Evolutionary conservation across 1,139 yeast species (phyloP), one percentile per base, ranked within the genome.

Genomic region (Scheffersomyces illinoinensis): DNA sequence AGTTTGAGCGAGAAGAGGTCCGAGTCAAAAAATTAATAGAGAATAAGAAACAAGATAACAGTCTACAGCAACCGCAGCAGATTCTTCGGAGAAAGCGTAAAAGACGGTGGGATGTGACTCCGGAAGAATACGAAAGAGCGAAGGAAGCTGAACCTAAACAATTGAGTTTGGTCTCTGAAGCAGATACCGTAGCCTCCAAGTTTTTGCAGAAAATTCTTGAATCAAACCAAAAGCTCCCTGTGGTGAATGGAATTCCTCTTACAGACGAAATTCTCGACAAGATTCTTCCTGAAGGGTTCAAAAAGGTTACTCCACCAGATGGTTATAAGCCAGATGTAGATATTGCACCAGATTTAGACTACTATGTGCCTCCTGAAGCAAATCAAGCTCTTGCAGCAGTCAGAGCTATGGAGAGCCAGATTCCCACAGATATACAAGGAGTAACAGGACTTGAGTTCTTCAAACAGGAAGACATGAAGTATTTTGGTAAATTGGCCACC

Each of bases 391-490:
- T 62, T 19, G 66, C 61, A 46, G 43, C 54, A 33, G 57, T 61
- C 24, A 57, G 65, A 1, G 76, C 77, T 53, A 64, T 71, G 59
- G 57, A 68, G 21, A 56, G 66, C 52, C 65, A 72, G 47, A 64
- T 86, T 3, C 82, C 88, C 2, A 73, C 85, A 0, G 89, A 87
- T 49, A 78, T 89, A 4, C 89, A 93, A 0, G 93, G 89, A 0
- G 82, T 87, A 1, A 63, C 65, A 4, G 81, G 79, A 54, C 71
- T 92, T 14, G 87, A 86, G 65, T 87, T 79, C 68, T 88, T 91
- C 72, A 90, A 87, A 64, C 87, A 86, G 51, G 86, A 88, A 56
- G 98, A 93, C 70, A 77, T 83, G 72, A 85, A 86, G 68, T 85
- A 89, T 68, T 93, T 93, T 71, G 89, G 90, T 0, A 83, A 85